Evolutionary conservation across 2,329 filamentous ascomycete genomes (phyloP), one percentile per base, ranked within the genome.

Genomic region (Neodidymelliopsis sp.): DNA sequence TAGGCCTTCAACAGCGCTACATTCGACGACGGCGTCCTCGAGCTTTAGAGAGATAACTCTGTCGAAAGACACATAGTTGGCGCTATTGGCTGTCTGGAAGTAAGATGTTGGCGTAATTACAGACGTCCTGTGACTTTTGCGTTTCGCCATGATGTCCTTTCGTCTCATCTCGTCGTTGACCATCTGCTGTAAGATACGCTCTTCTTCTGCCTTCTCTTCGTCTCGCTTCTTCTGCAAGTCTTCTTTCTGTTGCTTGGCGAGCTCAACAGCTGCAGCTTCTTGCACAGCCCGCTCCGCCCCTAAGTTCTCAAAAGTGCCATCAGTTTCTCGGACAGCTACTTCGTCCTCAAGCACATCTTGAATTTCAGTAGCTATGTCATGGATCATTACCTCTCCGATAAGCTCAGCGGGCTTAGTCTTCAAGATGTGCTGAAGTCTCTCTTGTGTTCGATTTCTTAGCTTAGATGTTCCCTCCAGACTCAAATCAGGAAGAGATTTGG

Each of bases 241-340:
- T 44, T 76, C 66, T 46, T 78, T 71, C 6, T 75, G 72, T 39
- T 73, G 63, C 48, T 74, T 74, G 0, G 79, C 88, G 40, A 84
- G 74, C 63, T 81, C 80, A 34, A 84, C 84, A 20, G 89, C 78
- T 18, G 83, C 84, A 16, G 88, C 88, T 74, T 95, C 90, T 54
- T 96, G 90, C 11, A 85, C 85, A 20, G 89, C 91, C 28, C 92
- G 84, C 72, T 97, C 92, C 63, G 95, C 91, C 65, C 96, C 91
- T 6, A 97, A 79, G 23, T 91, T 96, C 1, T 91, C 91, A 12
- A 96, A 77, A 53, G 91, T 83, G 45, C 86, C 83, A 23, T 90
- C 89, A 45, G 87, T 84, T 36, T 88, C 87, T 60, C 89, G 89
- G 20, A 86, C 85, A 57, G 86, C 81, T 1, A 91, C 89, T n/a